phyloP scores from a whole-genome alignment of 108 stramenopile species.

The Nitzschia sp. region DNA sequence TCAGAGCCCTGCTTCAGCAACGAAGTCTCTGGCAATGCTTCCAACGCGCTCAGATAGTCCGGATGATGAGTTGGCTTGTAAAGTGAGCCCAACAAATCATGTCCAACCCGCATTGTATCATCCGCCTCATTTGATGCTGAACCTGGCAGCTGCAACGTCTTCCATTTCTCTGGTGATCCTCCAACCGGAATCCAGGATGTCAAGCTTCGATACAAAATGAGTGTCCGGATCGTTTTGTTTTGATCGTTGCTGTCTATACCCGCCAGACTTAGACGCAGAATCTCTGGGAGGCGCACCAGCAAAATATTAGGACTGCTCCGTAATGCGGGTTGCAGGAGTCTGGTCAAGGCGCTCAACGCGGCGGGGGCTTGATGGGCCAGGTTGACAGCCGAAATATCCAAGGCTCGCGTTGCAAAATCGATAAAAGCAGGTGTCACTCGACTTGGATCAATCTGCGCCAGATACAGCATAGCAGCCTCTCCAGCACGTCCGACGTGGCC shows the following conservation, averaged over 20 bases:
- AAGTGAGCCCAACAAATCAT: conserved; percentile 47
- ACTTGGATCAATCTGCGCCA: conserved; percentile 78
- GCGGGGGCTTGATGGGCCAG: conserved; percentile 89
- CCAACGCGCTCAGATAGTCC: conserved; percentile 57
- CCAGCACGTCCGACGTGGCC: conserved; percentile 81
- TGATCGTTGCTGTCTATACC: conserved; percentile 93
- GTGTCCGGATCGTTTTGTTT: conserved; percentile 84
- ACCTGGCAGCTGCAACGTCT: background rate
- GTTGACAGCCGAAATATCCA: conserved; percentile 82
- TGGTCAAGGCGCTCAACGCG: conserved; percentile 72
- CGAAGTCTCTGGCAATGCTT: conserved; percentile 59
- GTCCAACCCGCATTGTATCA: conserved; percentile 58
- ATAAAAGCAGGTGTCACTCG: conserved; percentile 73
- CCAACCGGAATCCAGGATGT: conserved; percentile 88
- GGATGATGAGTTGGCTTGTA: conserved; percentile 39
- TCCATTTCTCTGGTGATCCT: conserved; percentile 34
- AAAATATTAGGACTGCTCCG: conserved; percentile 59
- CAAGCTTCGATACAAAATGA: conserved; percentile 81
- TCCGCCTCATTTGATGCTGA: conserved; percentile 5
- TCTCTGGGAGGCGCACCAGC: conserved; percentile 70
- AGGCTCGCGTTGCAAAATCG: conserved; percentile 82
- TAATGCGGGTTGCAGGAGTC: conserved; percentile 72
- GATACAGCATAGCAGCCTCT: conserved; percentile 79
- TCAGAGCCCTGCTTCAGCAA: conserved; percentile 49
- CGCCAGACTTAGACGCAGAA: conserved; percentile 73